Conservation (phyloP, 176 grass and related monocot species). For the Aegilops speltoides region DNA sequence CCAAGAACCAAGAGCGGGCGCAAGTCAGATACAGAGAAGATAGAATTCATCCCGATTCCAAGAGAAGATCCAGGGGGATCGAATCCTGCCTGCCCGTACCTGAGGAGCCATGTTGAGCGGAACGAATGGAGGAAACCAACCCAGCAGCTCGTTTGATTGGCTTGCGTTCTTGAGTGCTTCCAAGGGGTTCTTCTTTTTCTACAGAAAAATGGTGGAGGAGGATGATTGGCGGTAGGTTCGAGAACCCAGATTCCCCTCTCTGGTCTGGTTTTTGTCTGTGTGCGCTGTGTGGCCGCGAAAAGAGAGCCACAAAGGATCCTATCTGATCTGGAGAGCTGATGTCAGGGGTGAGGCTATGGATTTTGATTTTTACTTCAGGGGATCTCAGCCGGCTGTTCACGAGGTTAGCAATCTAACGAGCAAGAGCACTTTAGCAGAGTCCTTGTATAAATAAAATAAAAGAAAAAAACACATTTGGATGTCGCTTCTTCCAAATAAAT, state of each 20-base stretch:
- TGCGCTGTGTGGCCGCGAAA: background rate
- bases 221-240: background rate
- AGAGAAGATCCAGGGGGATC: background rate
- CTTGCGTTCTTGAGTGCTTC: background rate
- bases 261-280: constrained; percentile 19
- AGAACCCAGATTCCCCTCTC: background rate
- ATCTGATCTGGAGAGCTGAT: background rate
- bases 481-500: too few species aligned
- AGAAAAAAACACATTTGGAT: too few species aligned
- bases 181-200: background rate
- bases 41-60: background rate
- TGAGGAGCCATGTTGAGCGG: constrained; percentile 25
- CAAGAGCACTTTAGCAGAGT: too few species aligned
- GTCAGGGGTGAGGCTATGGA: background rate
- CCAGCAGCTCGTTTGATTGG: background rate
- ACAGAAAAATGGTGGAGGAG: constrained; percentile 8
- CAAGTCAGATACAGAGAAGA: background rate
- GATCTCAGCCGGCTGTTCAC: background rate
- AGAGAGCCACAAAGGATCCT: background rate
- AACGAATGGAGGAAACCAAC: background rate
- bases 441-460: too few species aligned
- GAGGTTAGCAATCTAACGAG: too few species aligned
- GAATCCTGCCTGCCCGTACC: background rate
- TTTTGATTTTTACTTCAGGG: too few species aligned
- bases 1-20: background rate